phyloP scores from a whole-genome alignment of 306 rosid species.

The Alnus glutinosa region DNA sequence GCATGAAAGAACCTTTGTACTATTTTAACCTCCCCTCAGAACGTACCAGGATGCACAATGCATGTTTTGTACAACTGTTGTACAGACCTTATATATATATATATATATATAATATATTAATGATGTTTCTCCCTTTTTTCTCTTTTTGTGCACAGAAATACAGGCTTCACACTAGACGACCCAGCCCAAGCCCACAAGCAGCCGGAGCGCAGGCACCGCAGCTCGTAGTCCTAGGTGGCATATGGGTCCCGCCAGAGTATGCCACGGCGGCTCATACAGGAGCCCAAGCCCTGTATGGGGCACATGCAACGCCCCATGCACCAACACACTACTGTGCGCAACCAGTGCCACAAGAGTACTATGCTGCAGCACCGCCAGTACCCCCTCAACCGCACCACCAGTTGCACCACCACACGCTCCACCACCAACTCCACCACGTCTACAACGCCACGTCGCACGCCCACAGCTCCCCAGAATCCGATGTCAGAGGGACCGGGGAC shows the following conservation, averaged over 20 bases:
- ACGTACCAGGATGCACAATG: conserved; percentile 30
- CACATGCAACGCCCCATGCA: conserved; percentile 69
- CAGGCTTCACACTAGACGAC: conserved; percentile 94
- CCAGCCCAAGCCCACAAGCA: conserved; percentile 86
- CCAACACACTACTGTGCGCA: conserved; percentile 73
- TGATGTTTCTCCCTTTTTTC: not conserved
- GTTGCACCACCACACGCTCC: conserved; percentile 54
- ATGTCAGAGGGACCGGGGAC: conserved; percentile 45
- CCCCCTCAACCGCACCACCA: conserved; percentile 48
- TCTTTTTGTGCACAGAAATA: conserved; percentile 62
- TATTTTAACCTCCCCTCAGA: conserved; percentile 27
- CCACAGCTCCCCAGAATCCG: conserved; percentile 64
- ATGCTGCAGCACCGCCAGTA: conserved; percentile 49
- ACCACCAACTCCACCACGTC: conserved; percentile 73
- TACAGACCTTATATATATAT: not conserved
- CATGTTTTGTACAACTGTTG: conserved; percentile 12
- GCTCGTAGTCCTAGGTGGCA: conserved; percentile 83
- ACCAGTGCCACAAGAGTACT: conserved; percentile 70
- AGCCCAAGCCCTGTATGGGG: conserved; percentile 58
- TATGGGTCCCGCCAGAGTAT: conserved; percentile 97
- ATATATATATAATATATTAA: not conserved
- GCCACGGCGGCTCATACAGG: conserved; percentile 62
- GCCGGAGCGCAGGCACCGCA: conserved; percentile 69
- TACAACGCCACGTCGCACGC: conserved; percentile 58
- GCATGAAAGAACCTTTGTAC: conserved; percentile 28